Base-by-base conservation (phyloP, 2,329 filamentous ascomycete genomes). In the Raffaelea arxii region DNA sequence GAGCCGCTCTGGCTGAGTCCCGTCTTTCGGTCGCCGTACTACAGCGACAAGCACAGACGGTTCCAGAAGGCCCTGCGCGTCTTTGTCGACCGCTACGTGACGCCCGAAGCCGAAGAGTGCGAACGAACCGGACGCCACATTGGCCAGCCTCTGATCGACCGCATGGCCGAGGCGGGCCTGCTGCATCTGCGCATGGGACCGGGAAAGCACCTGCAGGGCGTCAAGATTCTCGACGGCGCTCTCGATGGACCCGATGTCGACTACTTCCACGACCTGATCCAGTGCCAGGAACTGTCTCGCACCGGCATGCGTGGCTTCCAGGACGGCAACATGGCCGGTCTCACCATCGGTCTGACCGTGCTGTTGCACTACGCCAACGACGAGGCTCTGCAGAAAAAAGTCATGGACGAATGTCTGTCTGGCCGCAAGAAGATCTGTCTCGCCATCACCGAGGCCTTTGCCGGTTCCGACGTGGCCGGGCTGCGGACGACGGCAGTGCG, bases 341-440 rank as follows among this genome's bases (percentile, higher is more conserved):
- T 94, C 84, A 81, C 82, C 24, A 94, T 94, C 54, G 80, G 80
- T 35, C 67, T 94, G 53, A 86, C 87, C 1, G 86, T 86, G 11
- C 78, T 94, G 22, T 74, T 88, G 59, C 83, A 91, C 68, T 94
- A 82, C 72, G 77, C 85, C 62, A 78, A 75, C 44, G 75, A 91
- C 57, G 69, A 78, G 47, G 68, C 68, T 37, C 75, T 86, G 56
- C 82, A 81, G 65, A 74, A 81, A 55, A 72, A 72, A 45, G 72
- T 94, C 41, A 77, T 80, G 27, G 71, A 80, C 30, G 85, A 92
- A 56, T 82, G 87, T 40, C 75, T 94, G 54, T 78, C 75, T 40
- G 87, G 87, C 50, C 78, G 81, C 72, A 92, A 92, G 77, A 90
- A 90, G 72, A 87, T 92, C 60, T 91, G 84, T 59, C 71, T 94